A percentile compares a stretch with the other conserved stretches of the same genome.
phyloP scores from a whole-genome alignment of 371 early-diverging fungal species.

The Rhizomucor pusillus region DNA sequence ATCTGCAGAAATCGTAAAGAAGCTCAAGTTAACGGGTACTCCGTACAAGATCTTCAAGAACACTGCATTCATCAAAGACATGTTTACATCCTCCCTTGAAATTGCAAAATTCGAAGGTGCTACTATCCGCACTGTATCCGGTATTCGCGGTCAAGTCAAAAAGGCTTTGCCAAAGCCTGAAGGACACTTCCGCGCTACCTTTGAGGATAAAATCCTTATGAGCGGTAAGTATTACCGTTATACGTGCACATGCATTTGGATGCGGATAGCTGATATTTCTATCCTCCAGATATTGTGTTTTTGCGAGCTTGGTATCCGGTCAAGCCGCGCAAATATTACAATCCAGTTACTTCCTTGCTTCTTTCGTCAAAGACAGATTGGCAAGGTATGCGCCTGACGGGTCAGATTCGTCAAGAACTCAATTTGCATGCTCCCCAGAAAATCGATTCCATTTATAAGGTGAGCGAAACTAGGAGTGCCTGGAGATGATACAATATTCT shows the following conservation, averaged over 20 bases:
- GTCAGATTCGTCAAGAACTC: slow-evolving; percentile 84
- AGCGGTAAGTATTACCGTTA: slow-evolving; percentile 47
- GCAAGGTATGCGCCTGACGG: slow-evolving; percentile 90
- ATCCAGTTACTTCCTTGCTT: slow-evolving; percentile 90
- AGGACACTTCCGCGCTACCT: slow-evolving; percentile 98
- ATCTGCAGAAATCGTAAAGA: slow-evolving; percentile 93
- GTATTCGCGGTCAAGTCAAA: slow-evolving; percentile 98
- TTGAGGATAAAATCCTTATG: slow-evolving; percentile 97
- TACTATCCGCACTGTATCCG: slow-evolving; percentile 93
- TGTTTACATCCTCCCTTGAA: slow-evolving; percentile 98
- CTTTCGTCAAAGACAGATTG: slow-evolving; percentile 68
- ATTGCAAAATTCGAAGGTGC: slow-evolving; percentile 99
- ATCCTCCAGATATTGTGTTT: slow-evolving; percentile 91
- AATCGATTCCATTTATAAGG: slow-evolving; percentile 83
- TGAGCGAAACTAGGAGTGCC: slow-evolving; percentile 16
- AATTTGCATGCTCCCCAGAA: slow-evolving; percentile 67
- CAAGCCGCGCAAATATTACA: slow-evolving; percentile 91
- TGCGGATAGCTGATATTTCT: neutral
- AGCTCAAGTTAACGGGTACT: slow-evolving; percentile 96
- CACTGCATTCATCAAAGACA: slow-evolving; percentile 98
- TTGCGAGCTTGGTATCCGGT: slow-evolving; percentile 97
- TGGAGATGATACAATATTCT: neutral
- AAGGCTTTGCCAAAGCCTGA: slow-evolving; percentile 83
- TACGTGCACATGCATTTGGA: neutral
- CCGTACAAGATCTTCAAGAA: slow-evolving; percentile 96